Evolutionary conservation across 2,329 filamentous ascomycete species (phyloP), one percentile per base, ranked within the genome.

Genomic region (Torrubiellomyces zombiae): DNA sequence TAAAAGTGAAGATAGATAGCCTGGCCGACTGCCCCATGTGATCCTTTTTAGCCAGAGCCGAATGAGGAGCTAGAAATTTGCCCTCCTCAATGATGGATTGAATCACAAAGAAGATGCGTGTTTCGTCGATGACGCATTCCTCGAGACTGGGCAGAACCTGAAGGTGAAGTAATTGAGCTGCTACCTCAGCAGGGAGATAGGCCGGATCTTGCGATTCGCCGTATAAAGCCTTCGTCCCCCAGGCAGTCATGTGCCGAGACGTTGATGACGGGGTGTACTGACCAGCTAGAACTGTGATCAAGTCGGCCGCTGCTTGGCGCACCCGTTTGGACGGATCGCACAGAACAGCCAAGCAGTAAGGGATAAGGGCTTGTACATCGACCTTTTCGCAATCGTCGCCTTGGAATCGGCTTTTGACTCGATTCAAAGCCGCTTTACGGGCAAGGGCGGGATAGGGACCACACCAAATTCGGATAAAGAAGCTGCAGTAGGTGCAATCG

Each of bases 71-170:
- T 9, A 34, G 31, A 16, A 53, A 55, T 34, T 50, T 58, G 11
- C 58, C 53, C 17, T 48, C 47, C 32, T 54, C 51, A 24, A 56
- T 46, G 8, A 43, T 38, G 5, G 43, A 38, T 22, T 53, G 52
- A 5, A 93, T 46, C 3, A 74, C 63, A 12, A 67, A 66, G 14
- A 63, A 55, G 21, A 93, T 60, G 32, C 89, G 74, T 15, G 64
- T 67, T 4, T 69, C 56, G 42, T 95, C 83, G 36, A 94, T 67
- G 4, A 86, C 63, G 40, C 76, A 91, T 48, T 94, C 89, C 48
- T 94, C 85, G 7, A 93, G 53, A 2, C 65, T 67, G 1, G 80
- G 80, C 12, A 81, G 47, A n/a, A 94, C 51, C 18, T 77, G 60
- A 12, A 67, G 58, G 12, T 68, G 61, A 1, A 89, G 42, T 12